These are phyloP conservation scores for Cryptococcus amylolentus DNA, from an alignment of 1,284 basidiomycete species.

Conservation along the genomic window DNA sequence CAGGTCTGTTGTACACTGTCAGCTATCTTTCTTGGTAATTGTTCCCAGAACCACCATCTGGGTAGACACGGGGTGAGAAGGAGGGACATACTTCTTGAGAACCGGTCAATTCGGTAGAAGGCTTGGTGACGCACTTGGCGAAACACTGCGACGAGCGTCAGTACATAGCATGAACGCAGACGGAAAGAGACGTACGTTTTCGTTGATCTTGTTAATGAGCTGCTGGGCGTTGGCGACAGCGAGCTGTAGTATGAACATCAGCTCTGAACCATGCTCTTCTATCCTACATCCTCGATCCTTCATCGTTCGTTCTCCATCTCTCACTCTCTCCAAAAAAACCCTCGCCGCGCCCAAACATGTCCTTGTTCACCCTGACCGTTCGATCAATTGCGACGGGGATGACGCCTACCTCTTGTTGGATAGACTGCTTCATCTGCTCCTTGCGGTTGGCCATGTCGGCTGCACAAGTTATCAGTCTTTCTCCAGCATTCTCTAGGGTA, in stretches of 20 bases:
- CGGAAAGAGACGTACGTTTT: slow-evolving; percentile 39
- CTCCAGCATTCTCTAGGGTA: not conserved
- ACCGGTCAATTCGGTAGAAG: slow-evolving; percentile 37
- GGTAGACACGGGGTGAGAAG: not conserved
- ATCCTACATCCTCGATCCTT: not conserved
- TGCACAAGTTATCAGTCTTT: not conserved
- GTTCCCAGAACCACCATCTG: too few species aligned
- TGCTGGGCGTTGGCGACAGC: slow-evolving; percentile 49
- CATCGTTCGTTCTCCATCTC: not conserved
- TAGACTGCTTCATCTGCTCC: slow-evolving; percentile 50
- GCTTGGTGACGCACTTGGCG: slow-evolving; percentile 46
- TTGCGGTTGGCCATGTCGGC: slow-evolving; percentile 45
- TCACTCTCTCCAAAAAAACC: too few species aligned
- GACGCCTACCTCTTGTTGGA: slow-evolving; percentile 43
- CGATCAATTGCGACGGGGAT: not conserved
- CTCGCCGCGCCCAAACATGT: too few species aligned
- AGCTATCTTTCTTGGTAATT: not conserved
- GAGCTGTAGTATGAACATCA: slow-evolving; percentile 21
- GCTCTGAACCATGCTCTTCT: not conserved
- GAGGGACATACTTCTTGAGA: slow-evolving; percentile 42
- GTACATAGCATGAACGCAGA: not conserved
- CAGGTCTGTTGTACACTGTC: slow-evolving; percentile 31
- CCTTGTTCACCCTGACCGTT: too few species aligned
- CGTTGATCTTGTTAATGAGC: slow-evolving; percentile 51
- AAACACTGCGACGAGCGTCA: slow-evolving; percentile 39